Evolutionary conservation across 495 filamentous ascomycete genomes (phyloP), one percentile per base, ranked within the genome.

Genomic region (Hapsidospora chrysogenum): DNA sequence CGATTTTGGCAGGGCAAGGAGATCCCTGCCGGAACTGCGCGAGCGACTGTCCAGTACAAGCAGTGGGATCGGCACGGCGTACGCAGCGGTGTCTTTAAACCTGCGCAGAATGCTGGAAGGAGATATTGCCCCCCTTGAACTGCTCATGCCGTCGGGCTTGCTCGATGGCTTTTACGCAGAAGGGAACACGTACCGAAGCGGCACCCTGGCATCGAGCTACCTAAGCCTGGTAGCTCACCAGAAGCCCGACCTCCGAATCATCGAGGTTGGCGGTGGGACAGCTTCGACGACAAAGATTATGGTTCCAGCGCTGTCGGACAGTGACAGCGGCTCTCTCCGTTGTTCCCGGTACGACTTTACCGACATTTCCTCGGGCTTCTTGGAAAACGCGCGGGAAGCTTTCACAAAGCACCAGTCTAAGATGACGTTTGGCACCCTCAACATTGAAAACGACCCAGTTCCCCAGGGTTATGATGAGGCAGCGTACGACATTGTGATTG

Each of bases 301-400:
- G 7, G 16, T 55, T 7, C 27, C 27, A 3, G 33, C 40, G 4
- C 26, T 55, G 5, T 9, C 31, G 21, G 25, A 57, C 6, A 25
- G 42, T 13, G 48, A 53, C 33, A 17, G 31, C 20, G 19, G 40
- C 22, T 42, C 25, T 3, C 17, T 39, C 2, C 35, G 21, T 11
- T 61, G 54, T 41, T 17, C 41, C 15, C 52, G 57, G 4, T 67
- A 63, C 37, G 48, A 45, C 1, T 73, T 68, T 37, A 72, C 69
- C 1, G 70, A 75, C 33, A 57, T 73, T 2, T 70, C 66, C 0
- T 41, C 58, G 2, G 53, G 53, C 0, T 72, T 70, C 40, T 70
- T 72, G 21, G 58, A 64, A 30, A 54, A 51, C 17, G 53, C 53
- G 0, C 38, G 41, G 9, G 43, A 50, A n/a, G 21, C 37, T 4